Percentiles rank a stretch among this genome's conserved stretches.
phyloP scores from a whole-genome alignment of 2,329 filamentous ascomycete genomes.

The Nannizzia gypsea region DNA sequence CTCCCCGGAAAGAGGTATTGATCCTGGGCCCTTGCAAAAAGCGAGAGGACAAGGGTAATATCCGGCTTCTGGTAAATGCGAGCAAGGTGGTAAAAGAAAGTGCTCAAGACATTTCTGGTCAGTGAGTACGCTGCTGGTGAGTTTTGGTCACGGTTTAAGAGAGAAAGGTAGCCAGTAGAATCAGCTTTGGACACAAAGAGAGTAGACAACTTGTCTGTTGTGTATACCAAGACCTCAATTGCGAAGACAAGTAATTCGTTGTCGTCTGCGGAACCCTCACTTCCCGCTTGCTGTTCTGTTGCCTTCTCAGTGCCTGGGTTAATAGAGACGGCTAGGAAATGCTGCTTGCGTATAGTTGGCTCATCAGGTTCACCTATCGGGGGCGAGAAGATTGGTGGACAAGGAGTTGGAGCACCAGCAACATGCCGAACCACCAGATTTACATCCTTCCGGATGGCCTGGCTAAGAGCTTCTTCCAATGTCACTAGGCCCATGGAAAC shows the following conservation, averaged over 20 bases:
- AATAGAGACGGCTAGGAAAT: constrained; percentile 56
- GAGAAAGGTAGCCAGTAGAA: constrained; percentile 74
- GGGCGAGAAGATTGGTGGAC: constrained; percentile 65
- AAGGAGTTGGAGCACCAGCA: constrained; percentile 67
- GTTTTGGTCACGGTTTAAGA: constrained; percentile 48
- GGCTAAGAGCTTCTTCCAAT: constrained; percentile 38
- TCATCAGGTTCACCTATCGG: constrained; percentile 60
- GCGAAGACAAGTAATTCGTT: constrained; percentile 61
- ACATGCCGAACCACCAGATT: constrained; percentile 69
- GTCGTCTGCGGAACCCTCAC: constrained; percentile 20
- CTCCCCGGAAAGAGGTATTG: constrained; percentile 95
- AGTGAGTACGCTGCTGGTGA: constrained; percentile 47
- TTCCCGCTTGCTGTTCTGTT: constrained; percentile 8
- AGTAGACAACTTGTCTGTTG: constrained; percentile 65
- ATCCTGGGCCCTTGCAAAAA: constrained; percentile 83
- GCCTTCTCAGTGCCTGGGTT: constrained; percentile 11
- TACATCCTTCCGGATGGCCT: constrained; percentile 41
- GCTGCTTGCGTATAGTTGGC: constrained; percentile 73
- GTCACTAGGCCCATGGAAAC: constrained; percentile 1
- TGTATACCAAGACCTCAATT: constrained; percentile 79
- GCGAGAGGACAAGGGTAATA: constrained; percentile 63
- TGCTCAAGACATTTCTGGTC: constrained; percentile 54
- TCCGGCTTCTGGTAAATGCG: constrained; percentile 51
- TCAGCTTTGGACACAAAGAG: constrained; percentile 96
- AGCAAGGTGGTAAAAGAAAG: constrained; percentile 66